Conservation (phyloP, 2,329 filamentous ascomycete species). For the Claviceps spartinae region DNA sequence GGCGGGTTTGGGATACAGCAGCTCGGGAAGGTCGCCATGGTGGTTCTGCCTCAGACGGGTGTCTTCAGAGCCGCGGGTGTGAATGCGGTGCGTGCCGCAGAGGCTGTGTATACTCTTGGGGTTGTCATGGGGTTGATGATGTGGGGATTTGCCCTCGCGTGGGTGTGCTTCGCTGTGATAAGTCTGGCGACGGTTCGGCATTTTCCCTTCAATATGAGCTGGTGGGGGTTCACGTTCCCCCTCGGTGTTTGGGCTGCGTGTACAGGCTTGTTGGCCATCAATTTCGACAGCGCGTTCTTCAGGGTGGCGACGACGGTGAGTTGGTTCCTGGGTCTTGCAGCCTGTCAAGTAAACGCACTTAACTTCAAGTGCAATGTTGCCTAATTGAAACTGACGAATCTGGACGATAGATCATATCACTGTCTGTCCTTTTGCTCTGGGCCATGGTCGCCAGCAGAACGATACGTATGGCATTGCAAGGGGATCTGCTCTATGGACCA, state of each 20-base stretch:
- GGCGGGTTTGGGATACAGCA: constrained; percentile 47
- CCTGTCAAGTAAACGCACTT: neutral
- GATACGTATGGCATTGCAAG: constrained; percentile 21
- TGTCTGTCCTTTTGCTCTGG: constrained; percentile 29
- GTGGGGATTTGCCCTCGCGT: constrained; percentile 31
- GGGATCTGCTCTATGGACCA: constrained; percentile 31
- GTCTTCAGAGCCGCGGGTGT: constrained; percentile 31
- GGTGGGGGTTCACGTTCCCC: constrained; percentile 35
- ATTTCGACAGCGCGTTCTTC: constrained; percentile 30
- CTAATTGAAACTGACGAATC: neutral
- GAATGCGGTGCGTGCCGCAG: constrained; percentile 16
- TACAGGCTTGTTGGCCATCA: constrained; percentile 24
- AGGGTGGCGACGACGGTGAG: constrained; percentile 24
- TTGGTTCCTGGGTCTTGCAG: neutral
- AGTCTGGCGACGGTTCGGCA: constrained; percentile 25
- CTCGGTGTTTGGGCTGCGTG: constrained; percentile 31
- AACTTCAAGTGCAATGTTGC: neutral
- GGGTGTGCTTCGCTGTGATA: constrained; percentile 29
- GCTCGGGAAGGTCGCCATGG: constrained; percentile 33
- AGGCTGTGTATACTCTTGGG: constrained; percentile 44
- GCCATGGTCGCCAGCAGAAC: constrained; percentile 26
- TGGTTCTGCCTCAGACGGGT: constrained; percentile 23
- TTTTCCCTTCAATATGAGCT: constrained; percentile 33
- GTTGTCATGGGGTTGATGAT: constrained; percentile 29
- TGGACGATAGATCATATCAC: constrained; percentile 22